These are phyloP conservation scores for Eudorina sp. DNA, from an alignment of 139 green algal genomes.

Conservation along the genomic window DNA sequence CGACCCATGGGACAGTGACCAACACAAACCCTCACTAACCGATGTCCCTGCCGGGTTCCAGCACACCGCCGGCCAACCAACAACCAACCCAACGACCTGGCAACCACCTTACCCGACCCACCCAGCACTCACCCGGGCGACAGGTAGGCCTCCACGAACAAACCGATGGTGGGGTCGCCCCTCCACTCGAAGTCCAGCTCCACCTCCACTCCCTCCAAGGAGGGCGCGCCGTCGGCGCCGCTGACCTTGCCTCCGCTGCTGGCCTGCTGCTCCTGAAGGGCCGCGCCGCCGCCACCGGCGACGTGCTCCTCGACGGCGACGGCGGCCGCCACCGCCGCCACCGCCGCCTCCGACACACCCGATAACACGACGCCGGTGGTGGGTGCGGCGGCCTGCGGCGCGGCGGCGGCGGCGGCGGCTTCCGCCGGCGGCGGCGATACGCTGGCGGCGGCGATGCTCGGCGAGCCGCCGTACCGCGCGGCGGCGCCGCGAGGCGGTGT, in stretches of 20 bases:
- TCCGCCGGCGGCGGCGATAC: background rate
- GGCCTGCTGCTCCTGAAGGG: background rate
- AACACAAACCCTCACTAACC: too few relatives aligned
- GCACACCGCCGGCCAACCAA: too few relatives aligned
- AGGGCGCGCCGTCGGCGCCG: background rate
- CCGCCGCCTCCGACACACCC: background rate
- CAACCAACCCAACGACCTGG: background rate
- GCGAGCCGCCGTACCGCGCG: background rate
- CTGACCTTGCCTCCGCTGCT: background rate
- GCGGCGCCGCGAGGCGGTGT: too few relatives aligned
- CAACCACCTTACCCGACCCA: background rate
- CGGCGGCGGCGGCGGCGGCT: background rate
- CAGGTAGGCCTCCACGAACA: conserved; percentile 37
- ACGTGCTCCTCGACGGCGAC: background rate
- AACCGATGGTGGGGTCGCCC: conserved; percentile 12
- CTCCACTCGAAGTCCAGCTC: conserved; percentile 46
- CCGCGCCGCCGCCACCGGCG: background rate
- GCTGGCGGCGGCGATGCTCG: conserved; percentile 2
- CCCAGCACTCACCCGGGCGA: background rate
- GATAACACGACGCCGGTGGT: background rate
- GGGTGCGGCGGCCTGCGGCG: background rate
- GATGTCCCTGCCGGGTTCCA: too few relatives aligned
- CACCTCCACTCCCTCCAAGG: conserved; percentile 35
- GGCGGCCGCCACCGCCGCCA: conserved; percentile 28
- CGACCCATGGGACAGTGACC: too few relatives aligned